phyloP scores from a whole-genome alignment of 2,329 filamentous ascomycete species.

The Pestalotiopsis sp. region DNA sequence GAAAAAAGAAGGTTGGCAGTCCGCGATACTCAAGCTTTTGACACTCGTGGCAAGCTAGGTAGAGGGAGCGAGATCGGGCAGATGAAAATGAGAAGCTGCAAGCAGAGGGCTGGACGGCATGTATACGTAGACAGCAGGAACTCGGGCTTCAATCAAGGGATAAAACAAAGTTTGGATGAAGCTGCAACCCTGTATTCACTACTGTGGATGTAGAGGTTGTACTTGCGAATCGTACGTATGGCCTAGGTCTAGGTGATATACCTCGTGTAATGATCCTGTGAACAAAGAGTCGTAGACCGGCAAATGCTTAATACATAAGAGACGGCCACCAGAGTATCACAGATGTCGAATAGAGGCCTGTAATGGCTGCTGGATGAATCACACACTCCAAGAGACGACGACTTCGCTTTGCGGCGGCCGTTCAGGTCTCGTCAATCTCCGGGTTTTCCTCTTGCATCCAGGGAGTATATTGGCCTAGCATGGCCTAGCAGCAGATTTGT shows the following conservation, averaged over 20 bases:
- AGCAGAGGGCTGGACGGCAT: neutral
- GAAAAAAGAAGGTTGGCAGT: neutral
- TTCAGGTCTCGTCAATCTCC: constrained; percentile 1
- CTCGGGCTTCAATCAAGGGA: neutral
- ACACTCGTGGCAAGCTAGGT: neutral
- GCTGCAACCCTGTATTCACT: neutral
- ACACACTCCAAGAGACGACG: neutral
- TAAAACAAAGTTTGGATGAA: neutral
- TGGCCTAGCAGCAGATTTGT: constrained; percentile 8
- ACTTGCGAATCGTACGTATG: neutral
- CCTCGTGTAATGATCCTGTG: neutral
- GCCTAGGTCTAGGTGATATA: neutral
- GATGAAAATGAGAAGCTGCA: neutral
- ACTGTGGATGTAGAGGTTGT: neutral
- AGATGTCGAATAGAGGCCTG: neutral
- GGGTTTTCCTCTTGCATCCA: constrained; percentile 5
- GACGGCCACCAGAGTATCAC: neutral
- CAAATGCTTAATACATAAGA: neutral
- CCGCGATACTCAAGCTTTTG: neutral
- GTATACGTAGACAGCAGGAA: neutral
- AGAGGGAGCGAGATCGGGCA: neutral
- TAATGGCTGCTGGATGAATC: neutral
- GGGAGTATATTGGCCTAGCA: constrained; percentile 4
- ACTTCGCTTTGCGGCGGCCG: neutral
- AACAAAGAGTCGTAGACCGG: neutral